Evolutionary conservation across 2,329 filamentous ascomycete genomes (phyloP), one percentile per base, ranked within the genome.

Genomic region (Neopestalotiopsis clavispora): DNA sequence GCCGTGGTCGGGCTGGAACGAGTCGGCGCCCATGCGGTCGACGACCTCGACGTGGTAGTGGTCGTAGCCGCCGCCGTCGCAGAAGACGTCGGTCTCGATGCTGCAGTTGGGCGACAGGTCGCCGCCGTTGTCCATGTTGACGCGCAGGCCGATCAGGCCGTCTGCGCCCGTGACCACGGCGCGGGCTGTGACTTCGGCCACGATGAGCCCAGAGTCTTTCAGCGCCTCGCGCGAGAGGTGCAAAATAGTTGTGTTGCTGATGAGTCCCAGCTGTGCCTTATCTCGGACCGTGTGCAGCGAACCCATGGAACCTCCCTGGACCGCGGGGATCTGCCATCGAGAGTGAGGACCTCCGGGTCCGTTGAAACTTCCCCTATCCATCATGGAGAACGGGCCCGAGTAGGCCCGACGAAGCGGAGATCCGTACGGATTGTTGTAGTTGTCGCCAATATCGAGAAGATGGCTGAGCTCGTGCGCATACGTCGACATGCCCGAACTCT

Each of bases 361-460:
- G 67, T 86, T 86, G 78, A 87, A 87, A 3, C 80, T 83, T 4
- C 85, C 85, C 0, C 85, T 78, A 28, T 82, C 83, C 70, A 88
- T 78, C 85, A 88, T 88, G 5, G 82, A 84, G 78, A 82, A 88
- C 0, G 85, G 84, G 0, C 86, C 86, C 0, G 85, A 85, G 73
- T 85, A 87, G 0, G 82, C 76, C 28, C 86, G 82, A 3, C 83
- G 80, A 57, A 81, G 74, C 1, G 84, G 85, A 1, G 77, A 72
- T 3, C 82, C 78, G 71, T 84, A 87, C 0, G 85, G 85, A 67
- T 87, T 87, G 71, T 87, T 87, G 72, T 88, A 87, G 73, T 88
- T 88, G 72, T 87, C 86, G 9, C 84, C 83, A 28, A 87, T 87
- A 14, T 82, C 80, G 1, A 87, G 79, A 49, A 88, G 74, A 73